These are phyloP conservation scores for Senna siamea DNA, from an alignment of 306 rosid genomes.

Conservation along the genomic window DNA sequence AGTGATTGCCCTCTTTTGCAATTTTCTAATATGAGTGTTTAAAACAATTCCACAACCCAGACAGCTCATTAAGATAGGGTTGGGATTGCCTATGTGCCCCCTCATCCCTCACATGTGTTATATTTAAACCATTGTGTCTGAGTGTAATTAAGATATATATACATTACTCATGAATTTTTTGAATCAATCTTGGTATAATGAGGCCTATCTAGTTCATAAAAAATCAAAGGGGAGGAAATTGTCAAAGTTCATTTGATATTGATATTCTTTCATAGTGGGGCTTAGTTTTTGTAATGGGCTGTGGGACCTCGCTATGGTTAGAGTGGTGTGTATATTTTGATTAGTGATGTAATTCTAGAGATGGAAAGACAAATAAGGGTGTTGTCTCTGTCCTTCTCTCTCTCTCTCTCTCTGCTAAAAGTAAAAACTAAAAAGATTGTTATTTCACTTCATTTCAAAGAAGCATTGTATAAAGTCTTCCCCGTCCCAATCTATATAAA, in stretches of 20 bases:
- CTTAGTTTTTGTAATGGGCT: conserved; percentile 74
- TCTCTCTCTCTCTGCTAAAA: background rate
- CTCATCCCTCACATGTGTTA: too few species aligned
- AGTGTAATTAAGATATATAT: too few species aligned
- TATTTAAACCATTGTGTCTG: too few species aligned
- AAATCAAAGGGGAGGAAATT: conserved; percentile 62
- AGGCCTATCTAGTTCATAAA: too few species aligned
- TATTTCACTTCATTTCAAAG: background rate
- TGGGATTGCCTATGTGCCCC: too few species aligned
- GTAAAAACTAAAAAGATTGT: background rate
- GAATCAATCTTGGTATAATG: too few species aligned
- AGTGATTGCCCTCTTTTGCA: too few species aligned
- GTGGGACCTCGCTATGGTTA: conserved; percentile 79
- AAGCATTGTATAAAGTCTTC: background rate
- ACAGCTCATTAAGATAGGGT: too few species aligned
- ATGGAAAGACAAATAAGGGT: conserved; percentile 27
- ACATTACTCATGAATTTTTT: too few species aligned
- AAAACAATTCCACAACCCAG: too few species aligned
- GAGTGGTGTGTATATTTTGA: conserved; percentile 52
- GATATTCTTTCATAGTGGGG: conserved; percentile 76
- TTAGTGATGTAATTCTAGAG: conserved; percentile 47
- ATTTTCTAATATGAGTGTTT: too few species aligned
- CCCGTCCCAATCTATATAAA: background rate
- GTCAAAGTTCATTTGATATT: conserved; percentile 79
- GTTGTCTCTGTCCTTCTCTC: background rate